Evolutionary conservation across 2,329 filamentous ascomycete species (phyloP), one percentile per base, ranked within the genome.

Genomic region (Trichoderma sp.): DNA sequence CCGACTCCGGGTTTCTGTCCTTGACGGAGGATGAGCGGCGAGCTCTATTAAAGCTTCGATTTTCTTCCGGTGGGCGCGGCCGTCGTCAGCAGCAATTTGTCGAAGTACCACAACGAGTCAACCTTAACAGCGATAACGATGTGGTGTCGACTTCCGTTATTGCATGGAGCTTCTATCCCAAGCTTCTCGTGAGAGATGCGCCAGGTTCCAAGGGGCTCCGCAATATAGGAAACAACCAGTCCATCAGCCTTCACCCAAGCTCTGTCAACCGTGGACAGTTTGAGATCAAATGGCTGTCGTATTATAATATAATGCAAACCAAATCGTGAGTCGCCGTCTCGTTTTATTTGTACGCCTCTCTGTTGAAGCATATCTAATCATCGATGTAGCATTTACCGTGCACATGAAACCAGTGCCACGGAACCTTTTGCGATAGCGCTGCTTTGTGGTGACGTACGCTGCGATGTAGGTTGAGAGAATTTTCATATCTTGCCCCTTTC

Each of bases 301-400:
- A 97, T 78, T 98, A 98, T 80, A 92, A 97, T 77, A 97, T 98
- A 71, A 97, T 98, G 92, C 94, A 97, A 78, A 91, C 91, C 3
- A 93, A 90, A 83, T 81, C 92, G 89, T 85, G 86, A 85, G 82
- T 83, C 29, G 59, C 12, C 10, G 10, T 37, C 15, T 52, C 53
- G 6, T 5, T n/a, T 13, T 13, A 15, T 13, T n/a, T 22, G 15
- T 8, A 12, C 25, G 10, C 32, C 8, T 22, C 45, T 22, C 4
- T 15, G 37, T 53, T 37, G 32, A 25, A 19, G 25, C 22, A 42
- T 61, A 50, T 22, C 60, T 58, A 68, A 75, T 60, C 9, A 72
- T 58, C n/a, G 37, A 52, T 42, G 7, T 60, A 90, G 87, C 69
- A 90, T 91, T 73, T 92, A 94, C 72, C 96, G 97, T 71, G 95